Evolutionary conservation across 306 rosid genomes (phyloP), one percentile per base, ranked within the genome.

Genomic region (Vigna radiata): DNA sequence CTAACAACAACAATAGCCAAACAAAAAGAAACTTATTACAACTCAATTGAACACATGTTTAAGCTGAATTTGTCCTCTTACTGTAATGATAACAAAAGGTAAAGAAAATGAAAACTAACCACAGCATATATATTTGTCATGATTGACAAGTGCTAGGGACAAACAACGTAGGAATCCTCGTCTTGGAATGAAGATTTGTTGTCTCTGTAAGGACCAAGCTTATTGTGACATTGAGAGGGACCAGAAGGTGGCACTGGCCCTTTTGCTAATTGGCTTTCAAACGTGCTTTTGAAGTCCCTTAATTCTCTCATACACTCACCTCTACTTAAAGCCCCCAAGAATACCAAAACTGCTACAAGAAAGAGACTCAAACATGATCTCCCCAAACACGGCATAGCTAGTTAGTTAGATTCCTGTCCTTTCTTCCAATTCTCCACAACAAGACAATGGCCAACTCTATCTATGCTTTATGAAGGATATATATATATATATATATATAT

Each of bases 231-330:
- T 4, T 1, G 65, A 16, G 97, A 89, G 50, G 97, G 97, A 25
- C 90, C 93, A 37, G 96, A 91, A 39, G 96, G 96, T 27, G 93
- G 89, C 63, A 91, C 87, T 44, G 85, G 86, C 41, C 96, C 96
- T 83, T 86, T 86, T 48, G 91, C 86, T 31, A 91, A 75, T 65
- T 68, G 81, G 48, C 83, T 75, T 72, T 62, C 77, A 73, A 83
- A 65, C 17, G 75, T 60, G 81, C 76, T 83, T 58, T 84, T 81
- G 48, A 78, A 68, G 66, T 73, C 81, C 72, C 91, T 81, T 50
- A 82, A 68, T 60, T 77, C 79, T 83, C 91, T 79, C 44, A 75
- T 55, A 62, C 90, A 70, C 58, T 80, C 86, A 21, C 82, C 79
- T 58, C 23, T 69, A 58, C 37, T 75, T 61, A 83, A 74, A 74